Evolutionary conservation across 2,329 filamentous ascomycete species (phyloP).

Genomic region (Epichloe scottii): DNA sequence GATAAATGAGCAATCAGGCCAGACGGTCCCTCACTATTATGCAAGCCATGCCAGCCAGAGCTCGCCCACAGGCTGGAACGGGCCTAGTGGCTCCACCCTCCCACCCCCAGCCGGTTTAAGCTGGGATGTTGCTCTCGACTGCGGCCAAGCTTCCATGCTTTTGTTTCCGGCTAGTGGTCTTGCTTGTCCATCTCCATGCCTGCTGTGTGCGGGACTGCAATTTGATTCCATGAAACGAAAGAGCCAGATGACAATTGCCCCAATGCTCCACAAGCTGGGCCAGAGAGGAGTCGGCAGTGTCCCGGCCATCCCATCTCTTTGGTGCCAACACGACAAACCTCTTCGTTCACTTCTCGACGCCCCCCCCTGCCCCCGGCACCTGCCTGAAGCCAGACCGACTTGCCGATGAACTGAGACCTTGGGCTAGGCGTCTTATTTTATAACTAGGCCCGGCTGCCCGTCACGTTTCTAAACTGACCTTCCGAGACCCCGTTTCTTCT

Average conservation of each 20-base stretch:
- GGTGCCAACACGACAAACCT: no score
- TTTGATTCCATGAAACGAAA: no score
- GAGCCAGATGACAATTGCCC: no score
- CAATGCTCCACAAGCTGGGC: no score
- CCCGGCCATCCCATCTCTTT: no score
- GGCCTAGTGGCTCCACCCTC: neutral
- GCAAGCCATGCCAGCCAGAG: neutral
- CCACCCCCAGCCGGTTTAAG: neutral
- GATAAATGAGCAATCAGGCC: no score
- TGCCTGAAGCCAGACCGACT: neutral
- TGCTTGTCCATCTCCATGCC: no score
- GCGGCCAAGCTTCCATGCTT: neutral
- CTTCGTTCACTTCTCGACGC: neutral
- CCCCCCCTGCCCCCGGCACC: neutral
- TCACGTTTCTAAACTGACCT: neutral
- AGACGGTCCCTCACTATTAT: no score
- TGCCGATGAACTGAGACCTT: neutral
- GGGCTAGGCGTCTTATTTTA: neutral
- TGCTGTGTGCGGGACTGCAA: no score
- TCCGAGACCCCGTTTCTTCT: neutral
- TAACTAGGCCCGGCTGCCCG: neutral
- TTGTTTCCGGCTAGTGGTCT: neutral
- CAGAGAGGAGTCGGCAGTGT: no score
- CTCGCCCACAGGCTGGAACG: neutral
- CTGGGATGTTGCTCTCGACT: neutral